Evolutionary conservation across 768 basidiomycete genomes (phyloP), one percentile per base, ranked within the genome.

Genomic region (Suillus lakei): DNA sequence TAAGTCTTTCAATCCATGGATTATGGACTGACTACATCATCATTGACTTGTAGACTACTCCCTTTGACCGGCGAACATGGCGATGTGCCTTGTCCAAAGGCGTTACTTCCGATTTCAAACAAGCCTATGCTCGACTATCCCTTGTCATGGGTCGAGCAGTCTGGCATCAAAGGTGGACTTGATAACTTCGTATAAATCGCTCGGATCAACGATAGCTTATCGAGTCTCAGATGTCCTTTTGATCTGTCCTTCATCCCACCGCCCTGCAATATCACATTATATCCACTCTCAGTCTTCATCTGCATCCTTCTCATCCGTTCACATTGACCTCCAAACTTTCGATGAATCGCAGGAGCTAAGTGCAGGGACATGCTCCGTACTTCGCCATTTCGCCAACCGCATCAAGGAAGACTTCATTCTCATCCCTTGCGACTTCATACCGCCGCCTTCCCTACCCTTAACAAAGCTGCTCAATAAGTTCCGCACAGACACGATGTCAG

Each of bases 351-450:
- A 83, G 30, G 89, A 91, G 48, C 79, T 84, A 21, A 82, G 83
- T 62, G 82, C 84, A 8, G 93, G 92, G 50, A 94, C 92, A 3
- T 91, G 91, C 67, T 82, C 86, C 26, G 82, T 96, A 30, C 83
- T 97, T 65, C 85, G 88, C 60, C 87, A 94, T 72, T 93, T 96
- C 76, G 84, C 92, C 12, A 79, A 74, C 56, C 88, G 89, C 56
- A 95, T 96, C 67, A 83, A 85, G 67, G 88, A 88, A 66, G 96
- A 98, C 76, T 96, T 98, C 76, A 86, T 98, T 46, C 77, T 98
- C 28, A 84, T 98, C 2, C 91, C 96, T 8, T 98, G 95, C 73
- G 96, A 98, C 76, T 93, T 98, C 59, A 84, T 95, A 26, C 90
- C 95, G 10, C 91, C 95, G 0, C 80, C 89, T 0, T 79, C 86